phyloP scores from a whole-genome alignment of 768 basidiomycete genomes.

The Boletus pseudo-olivaceus region DNA sequence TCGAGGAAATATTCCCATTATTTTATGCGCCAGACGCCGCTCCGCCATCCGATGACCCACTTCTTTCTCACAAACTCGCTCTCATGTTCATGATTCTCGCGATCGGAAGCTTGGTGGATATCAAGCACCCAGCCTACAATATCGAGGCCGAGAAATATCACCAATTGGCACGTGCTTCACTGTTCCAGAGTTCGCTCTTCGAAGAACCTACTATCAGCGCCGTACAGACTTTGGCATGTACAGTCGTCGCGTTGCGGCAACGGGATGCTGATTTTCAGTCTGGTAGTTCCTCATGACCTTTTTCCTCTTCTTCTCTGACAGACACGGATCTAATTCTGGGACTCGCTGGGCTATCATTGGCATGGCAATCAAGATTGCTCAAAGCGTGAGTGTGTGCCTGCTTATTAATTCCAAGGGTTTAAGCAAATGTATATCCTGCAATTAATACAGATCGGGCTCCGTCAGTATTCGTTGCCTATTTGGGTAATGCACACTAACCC shows the following conservation, averaged over 20 bases:
- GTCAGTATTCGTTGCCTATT: slow-evolving; percentile 37
- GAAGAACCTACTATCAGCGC: slow-evolving; percentile 67
- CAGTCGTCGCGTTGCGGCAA: slow-evolving; percentile 14
- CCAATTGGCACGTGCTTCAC: slow-evolving; percentile 59
- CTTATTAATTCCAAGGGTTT: neutral
- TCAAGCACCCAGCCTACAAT: slow-evolving; percentile 51
- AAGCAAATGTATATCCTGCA: slow-evolving; percentile 2
- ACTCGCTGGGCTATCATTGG: slow-evolving; percentile 68
- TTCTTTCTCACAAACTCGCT: slow-evolving; percentile 57
- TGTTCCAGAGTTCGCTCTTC: slow-evolving; percentile 62
- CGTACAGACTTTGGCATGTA: slow-evolving; percentile 61
- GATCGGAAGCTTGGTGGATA: slow-evolving; percentile 62
- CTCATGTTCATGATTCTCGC: slow-evolving; percentile 66
- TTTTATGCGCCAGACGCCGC: slow-evolving; percentile 50
- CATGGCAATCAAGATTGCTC: slow-evolving; percentile 64
- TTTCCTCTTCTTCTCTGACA: slow-evolving; percentile 65
- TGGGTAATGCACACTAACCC: slow-evolving; percentile 2
- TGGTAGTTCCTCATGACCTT: slow-evolving; percentile 64
- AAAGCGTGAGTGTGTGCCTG: slow-evolving; percentile 52
- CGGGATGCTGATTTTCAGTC: slow-evolving; percentile 25
- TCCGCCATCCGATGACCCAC: slow-evolving; percentile 47
- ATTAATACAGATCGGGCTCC: slow-evolving; percentile 57
- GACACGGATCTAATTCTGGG: slow-evolving; percentile 63
- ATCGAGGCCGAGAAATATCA: slow-evolving; percentile 70
- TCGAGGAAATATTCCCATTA: slow-evolving; percentile 53